Evolutionary conservation across 1,284 basidiomycete genomes (phyloP), one percentile per base, ranked within the genome.

Genomic region (Takashimella tepidaria): DNA sequence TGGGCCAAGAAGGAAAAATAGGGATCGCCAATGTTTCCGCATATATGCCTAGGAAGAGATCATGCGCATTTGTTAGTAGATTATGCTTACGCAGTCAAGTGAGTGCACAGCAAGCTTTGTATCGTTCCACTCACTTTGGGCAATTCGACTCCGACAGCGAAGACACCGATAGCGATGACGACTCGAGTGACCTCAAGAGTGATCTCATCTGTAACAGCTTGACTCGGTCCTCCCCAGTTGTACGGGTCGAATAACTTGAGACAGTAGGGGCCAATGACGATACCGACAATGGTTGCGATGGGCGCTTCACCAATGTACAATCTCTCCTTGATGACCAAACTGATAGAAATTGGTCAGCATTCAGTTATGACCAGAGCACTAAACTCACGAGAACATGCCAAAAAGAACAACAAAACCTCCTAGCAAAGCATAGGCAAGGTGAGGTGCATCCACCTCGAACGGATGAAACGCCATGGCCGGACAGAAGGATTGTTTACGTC

Each of bases 251-350:
- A 90, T 41, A 98, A 80, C 56, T 84, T 82, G 31, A 88, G 85
- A 48, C 85, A 86, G 69, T 93, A 88, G 3, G 92, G 93, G 26
- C 92, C 77, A 58, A 98, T 86, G 60, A 95, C 88, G 69, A 98
- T 89, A 23, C 95, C 93, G 64, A 97, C 92, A 37, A 93, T 74
- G 61, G 96, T 96, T 2, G 96, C 92, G 81, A 92, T 88, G 61
- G 89, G 91, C 4, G 96, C 92, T 81, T 98, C 96, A 61, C 96
- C 96, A 58, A 98, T 85, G 70, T 97, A 98, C 26, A 97, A 77
- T 80, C 83, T 86, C 78, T 97, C 92, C 70, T 93, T 87, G 69
- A 98, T 83, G 64, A 97, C 85, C 21, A 93, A 81, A 10, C 89
- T 91, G 11, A 24, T 8, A 45, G 40, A 43, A 51, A 41, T 24